These are phyloP conservation scores for Rhodotorula sp. DNA, from an alignment of 1,284 basidiomycete species.

Conservation along the genomic window DNA sequence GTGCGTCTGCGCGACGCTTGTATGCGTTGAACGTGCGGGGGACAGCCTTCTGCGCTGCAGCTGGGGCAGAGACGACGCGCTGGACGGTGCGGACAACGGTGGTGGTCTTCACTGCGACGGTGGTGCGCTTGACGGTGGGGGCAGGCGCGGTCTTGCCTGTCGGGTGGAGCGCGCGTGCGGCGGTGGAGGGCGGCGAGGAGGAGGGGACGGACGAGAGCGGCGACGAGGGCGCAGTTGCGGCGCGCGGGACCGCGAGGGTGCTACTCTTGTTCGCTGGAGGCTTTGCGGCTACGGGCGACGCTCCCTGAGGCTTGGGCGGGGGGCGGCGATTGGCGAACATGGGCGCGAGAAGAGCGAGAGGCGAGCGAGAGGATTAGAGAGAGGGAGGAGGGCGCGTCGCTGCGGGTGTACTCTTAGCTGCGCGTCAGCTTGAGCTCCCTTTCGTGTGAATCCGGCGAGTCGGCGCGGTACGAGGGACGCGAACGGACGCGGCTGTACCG, in stretches of 20 bases:
- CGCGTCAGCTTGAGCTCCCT: not conserved
- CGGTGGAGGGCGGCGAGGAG: not conserved
- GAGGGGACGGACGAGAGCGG: not conserved
- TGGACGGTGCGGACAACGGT: not conserved
- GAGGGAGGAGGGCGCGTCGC: not conserved
- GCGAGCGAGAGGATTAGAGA: not conserved
- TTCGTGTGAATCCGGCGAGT: not conserved
- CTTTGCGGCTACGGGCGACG: not conserved
- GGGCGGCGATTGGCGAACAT: constrained; percentile 2
- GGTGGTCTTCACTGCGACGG: not conserved
- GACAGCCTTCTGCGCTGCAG: not conserved
- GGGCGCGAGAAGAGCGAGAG: not conserved
- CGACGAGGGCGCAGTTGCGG: not conserved
- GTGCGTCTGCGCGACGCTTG: not conserved
- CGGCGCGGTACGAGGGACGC: not conserved
- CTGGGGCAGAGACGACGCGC: not conserved
- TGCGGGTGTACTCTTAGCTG: not conserved
- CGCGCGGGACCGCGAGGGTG: not conserved
- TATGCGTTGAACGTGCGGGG: not conserved
- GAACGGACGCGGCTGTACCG: not conserved
- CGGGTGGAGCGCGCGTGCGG: not conserved
- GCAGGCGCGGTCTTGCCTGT: no score
- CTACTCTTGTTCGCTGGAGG: not conserved
- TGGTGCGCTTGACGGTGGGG: not conserved
- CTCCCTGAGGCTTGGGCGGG: not conserved